Evolutionary conservation across 2,329 filamentous ascomycete genomes (phyloP).

Genomic region (Diplocarpon mali): DNA sequence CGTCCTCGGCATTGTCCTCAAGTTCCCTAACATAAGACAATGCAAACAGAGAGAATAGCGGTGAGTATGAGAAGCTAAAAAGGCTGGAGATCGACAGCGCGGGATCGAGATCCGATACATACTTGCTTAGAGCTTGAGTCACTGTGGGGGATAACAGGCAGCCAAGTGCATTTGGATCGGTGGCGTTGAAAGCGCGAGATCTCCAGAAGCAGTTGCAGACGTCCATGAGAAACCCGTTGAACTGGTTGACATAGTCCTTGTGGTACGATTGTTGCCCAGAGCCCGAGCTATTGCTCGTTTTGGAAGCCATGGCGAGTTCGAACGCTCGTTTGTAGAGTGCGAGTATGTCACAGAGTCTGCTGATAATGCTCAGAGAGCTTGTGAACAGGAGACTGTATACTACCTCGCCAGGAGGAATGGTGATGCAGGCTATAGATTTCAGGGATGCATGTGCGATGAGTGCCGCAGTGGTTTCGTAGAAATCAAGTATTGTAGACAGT

Average conservation of each 20-base stretch:
- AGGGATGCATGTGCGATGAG: constrained; percentile 42
- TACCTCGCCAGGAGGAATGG: constrained; percentile 54
- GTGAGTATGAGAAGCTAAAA: constrained; percentile 49
- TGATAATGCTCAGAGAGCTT: constrained; percentile 49
- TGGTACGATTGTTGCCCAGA: constrained; percentile 36
- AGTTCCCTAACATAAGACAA: constrained; percentile 43
- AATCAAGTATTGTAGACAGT: constrained; percentile 51
- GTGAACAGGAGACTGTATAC: constrained; percentile 64
- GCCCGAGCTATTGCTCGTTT: constrained; percentile 20
- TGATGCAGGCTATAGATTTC: constrained; percentile 48
- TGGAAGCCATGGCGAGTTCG: constrained; percentile 46
- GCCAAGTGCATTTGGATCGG: constrained; percentile 49
- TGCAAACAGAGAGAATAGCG: constrained; percentile 43
- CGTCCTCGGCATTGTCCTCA: constrained; percentile 41
- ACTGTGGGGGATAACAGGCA: constrained; percentile 39
- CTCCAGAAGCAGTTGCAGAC: constrained; percentile 78
- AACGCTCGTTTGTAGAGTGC: constrained; percentile 65
- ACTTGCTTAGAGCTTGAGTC: constrained; percentile 35
- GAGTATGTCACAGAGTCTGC: constrained; percentile 58
- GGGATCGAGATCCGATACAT: constrained; percentile 38
- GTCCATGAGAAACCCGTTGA: constrained; percentile 82
- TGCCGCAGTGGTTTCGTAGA: constrained; percentile 52
- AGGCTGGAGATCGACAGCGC: constrained; percentile 36
- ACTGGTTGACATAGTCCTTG: constrained; percentile 50
- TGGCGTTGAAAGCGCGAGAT: constrained; percentile 54